Base-by-base conservation (phyloP, 1,139 yeast species). In the Pichia sp. region DNA sequence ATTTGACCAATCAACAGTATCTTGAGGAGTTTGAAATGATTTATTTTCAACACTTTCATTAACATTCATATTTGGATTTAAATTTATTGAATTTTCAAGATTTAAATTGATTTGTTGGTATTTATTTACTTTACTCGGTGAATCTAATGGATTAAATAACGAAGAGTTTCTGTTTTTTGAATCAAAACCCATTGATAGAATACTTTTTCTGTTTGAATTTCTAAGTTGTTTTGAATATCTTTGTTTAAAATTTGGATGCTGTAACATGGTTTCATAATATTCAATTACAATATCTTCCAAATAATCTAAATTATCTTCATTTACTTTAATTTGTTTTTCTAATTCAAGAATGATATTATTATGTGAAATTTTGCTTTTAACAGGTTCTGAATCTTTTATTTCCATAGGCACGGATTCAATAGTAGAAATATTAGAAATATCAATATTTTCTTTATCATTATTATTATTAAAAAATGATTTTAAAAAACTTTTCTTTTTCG, bases 241-340 rank as follows among this genome's bases (percentile, higher is more conserved):
- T 29, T 55, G 55, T 45, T 55, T 61, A 49, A 58, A 56, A 16
- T 45, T 36, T n/a, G 55, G 53, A 46, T 31, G 52, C 31, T 47
- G 61, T 39, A 47, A 43, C 39, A 57, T 45, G 9, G 11, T 14
- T 41, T 79, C 79, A 56, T 87, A 78, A 65, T 89, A 96, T 60
- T 85, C 88, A 43, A 87, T 77, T 1, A 88, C 84, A 59, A 95
- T 73, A 3, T 95, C 93, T 65, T 95, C 84, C 53, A 89, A 70
- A 16, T 87, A 73, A 68, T 89, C 97, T 51, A 84, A 76, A 58
- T 84, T 76, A 2, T 39, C 44, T 3, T 73, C 73, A 7, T 75
- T 74, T 7, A 76, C 70, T 33, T 64, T 63, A 9, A 67, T 58
- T 3, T 74, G 68, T 31, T 49, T 44, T 19, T 59, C 60, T 22